A percentile compares a stretch with the other conserved stretches of the same genome.
Conservation (phyloP, 495 filamentous ascomycete genomes). For the Daldinia decipiens region DNA sequence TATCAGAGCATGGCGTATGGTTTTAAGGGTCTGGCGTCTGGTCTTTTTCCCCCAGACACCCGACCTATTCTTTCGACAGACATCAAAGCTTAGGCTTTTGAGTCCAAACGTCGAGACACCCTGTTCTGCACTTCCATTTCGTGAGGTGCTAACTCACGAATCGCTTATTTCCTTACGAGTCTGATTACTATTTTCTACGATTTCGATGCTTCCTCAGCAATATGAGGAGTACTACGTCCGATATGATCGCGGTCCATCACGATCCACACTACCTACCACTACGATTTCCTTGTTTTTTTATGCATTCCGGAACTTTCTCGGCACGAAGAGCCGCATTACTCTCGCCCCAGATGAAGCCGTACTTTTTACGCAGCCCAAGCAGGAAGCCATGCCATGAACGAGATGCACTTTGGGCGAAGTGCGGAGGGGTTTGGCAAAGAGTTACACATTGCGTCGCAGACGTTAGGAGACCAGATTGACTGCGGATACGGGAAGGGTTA, state of each 20-base stretch:
- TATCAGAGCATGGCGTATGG: slow-evolving; percentile 47
- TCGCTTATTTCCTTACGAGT: slow-evolving; percentile 33
- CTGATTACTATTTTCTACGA: slow-evolving; percentile 31
- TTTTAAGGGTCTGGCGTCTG: slow-evolving; percentile 17
- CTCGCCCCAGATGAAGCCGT: background rate
- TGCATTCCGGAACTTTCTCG: slow-evolving; percentile 11
- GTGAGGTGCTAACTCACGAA: slow-evolving; percentile 24
- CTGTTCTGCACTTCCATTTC: slow-evolving; percentile 13
- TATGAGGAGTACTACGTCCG: slow-evolving; percentile 29
- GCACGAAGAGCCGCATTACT: background rate
- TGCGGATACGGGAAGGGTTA: slow-evolving; percentile 26
- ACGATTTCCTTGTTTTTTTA: slow-evolving; percentile 32
- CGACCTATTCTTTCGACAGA: slow-evolving; percentile 12
- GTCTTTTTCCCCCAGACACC: slow-evolving; percentile 20
- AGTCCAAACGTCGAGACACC: slow-evolving; percentile 10
- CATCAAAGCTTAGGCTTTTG: slow-evolving; percentile 23
- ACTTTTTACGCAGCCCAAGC: slow-evolving; percentile 1
- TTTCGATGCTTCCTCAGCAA: slow-evolving; percentile 32
- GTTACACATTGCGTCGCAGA: slow-evolving; percentile 30
- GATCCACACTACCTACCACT: slow-evolving; percentile 30
- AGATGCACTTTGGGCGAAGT: slow-evolving; percentile 18
- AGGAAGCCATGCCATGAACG: slow-evolving; percentile 19
- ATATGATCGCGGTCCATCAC: slow-evolving; percentile 37
- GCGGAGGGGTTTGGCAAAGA: slow-evolving; percentile 12
- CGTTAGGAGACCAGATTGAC: slow-evolving; percentile 42